Percentiles rank a stretch among this genome's conserved stretches.
These are phyloP conservation scores for Kwoniella newhampshirensis DNA, from an alignment of 768 basidiomycete species.

Conservation along the genomic window DNA sequence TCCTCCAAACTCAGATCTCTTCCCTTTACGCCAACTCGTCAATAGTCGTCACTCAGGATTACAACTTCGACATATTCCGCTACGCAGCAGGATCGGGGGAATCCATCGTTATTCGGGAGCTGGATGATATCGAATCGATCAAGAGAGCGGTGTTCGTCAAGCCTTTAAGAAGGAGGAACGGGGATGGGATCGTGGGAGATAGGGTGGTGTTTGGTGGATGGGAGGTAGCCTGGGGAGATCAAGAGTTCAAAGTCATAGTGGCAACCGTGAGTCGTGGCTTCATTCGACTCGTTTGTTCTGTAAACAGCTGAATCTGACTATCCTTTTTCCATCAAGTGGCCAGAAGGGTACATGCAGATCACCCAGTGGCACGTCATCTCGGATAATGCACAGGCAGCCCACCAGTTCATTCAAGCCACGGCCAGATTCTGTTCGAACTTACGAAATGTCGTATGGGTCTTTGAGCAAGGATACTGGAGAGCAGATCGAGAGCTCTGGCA, in stretches of 20 bases:
- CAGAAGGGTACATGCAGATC: conserved; percentile 16
- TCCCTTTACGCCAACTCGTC: conserved; percentile 27
- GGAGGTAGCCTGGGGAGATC: conserved; percentile 28
- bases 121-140: conserved; percentile 29
- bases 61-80: conserved; percentile 26
- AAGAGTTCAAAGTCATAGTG: conserved; percentile 31
- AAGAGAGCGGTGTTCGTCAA: conserved; percentile 27
- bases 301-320: too few species aligned
- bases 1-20: conserved; percentile 19
- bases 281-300: too few species aligned
- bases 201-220: conserved; percentile 30
- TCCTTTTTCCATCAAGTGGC: too few species aligned
- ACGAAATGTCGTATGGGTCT: conserved; percentile 63
- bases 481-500: conserved; percentile 66
- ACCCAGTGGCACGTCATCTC: conserved; percentile 37
- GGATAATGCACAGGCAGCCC: conserved; percentile 17
- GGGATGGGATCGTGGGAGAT: conserved; percentile 23
- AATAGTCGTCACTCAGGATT: conserved; percentile 30
- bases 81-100: conserved; percentile 27
- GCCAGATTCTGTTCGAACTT: conserved; percentile 16
- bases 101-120: conserved; percentile 18
- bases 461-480: conserved; percentile 69
- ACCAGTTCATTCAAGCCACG: conserved; percentile 29
- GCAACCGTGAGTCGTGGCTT: conserved; percentile 39
- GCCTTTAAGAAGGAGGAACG: conserved; percentile 28